phyloP scores from a whole-genome alignment of 371 early-diverging fungal species.

The Saksenaea oblongispora region DNA sequence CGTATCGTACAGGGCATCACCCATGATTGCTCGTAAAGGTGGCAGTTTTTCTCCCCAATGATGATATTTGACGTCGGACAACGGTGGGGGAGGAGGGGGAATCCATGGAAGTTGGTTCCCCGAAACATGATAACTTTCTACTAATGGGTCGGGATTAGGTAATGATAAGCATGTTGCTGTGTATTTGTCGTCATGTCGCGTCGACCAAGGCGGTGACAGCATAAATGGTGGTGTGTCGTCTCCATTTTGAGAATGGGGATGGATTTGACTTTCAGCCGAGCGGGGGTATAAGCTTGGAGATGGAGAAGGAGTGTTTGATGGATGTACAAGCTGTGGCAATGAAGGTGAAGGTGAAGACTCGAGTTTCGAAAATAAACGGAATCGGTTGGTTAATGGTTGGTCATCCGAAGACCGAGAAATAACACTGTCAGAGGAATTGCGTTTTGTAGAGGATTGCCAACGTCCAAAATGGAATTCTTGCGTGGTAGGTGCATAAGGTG shows the following conservation, averaged over 20 bases:
- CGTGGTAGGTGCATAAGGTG: conserved; percentile 12
- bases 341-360: not conserved
- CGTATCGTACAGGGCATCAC: not conserved
- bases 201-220: not conserved
- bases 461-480: conserved; percentile 23
- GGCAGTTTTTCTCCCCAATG: not conserved
- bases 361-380: not conserved
- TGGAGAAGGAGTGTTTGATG: not conserved
- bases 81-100: not conserved
- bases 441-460: conserved; percentile 10
- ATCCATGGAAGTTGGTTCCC: not conserved
- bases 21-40: not conserved
- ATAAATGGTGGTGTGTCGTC: not conserved
- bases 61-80: not conserved
- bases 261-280: not conserved
- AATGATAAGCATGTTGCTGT: not conserved
- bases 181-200: not conserved
- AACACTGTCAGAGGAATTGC: not conserved
- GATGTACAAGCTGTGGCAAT: not conserved
- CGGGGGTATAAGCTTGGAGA: not conserved
- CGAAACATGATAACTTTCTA: not conserved
- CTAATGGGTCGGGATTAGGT: not conserved
- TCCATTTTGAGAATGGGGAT: not conserved
- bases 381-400: not conserved
- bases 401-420: not conserved